Evolutionary conservation across 164 flowering plant genomes (phyloP), one percentile per base, ranked within the genome.

Genomic region (Magnolia kwangsiensis): DNA sequence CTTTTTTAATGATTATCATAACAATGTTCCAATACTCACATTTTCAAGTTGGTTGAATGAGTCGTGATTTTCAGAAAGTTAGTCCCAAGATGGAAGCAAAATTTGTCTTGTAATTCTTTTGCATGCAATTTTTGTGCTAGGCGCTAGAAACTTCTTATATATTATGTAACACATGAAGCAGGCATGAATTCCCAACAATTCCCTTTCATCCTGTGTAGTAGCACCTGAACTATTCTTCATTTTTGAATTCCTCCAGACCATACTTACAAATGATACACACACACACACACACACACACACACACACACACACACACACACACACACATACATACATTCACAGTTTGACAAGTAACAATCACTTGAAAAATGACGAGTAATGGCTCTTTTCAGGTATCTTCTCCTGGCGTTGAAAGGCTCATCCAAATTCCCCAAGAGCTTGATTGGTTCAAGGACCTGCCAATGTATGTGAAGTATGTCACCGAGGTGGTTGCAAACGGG

Each of bases 341-440:
- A 27, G 29, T 1, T 27, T 0, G 29, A 27, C 29, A 27, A 27
- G 29, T 27, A 27, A 27, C 2, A 27, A 27, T 1, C 29, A 27
- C 29, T 27, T 27, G 29, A 55, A 13, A 55, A 55, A 16, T 55
- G 61, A 55, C 18, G 13, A 55, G 18, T 55, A 55, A 16, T 55
- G 61, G 18, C 14, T 11, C 61, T 24, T 65, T 74, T 66, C 80
- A 92, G 96, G 98, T 92, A n/a, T 95, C 98, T 67, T 95, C 98
- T 68, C 97, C 97, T 5, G 97, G 97, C 31, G 84, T 89, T 67
- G 97, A 95, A 80, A 87, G 98, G 83, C 82, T 88, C 20, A 86
- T 95, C 71, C 84, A 84, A 71, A 77, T 93, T 63, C 97, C 97
- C 50, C 79, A 88, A 55, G 98, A 95, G 24, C 84, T 95, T 49